Conservation (phyloP, 768 basidiomycete genomes). For the Podaxis sp. region DNA sequence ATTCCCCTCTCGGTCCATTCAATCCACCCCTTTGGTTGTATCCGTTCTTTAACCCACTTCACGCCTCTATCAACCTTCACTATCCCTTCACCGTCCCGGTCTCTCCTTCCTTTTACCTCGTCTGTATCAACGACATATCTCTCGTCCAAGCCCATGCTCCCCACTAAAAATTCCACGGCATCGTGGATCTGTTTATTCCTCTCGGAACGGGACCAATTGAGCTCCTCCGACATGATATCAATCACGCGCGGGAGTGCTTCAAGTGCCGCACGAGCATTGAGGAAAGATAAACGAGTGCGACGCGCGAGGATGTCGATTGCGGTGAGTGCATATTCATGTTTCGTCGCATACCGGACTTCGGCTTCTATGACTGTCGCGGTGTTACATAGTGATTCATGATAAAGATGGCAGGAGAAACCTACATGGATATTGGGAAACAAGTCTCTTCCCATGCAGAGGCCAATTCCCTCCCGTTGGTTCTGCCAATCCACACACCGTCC, state of each 20-base stretch:
- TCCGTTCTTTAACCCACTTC: constrained; percentile 25
- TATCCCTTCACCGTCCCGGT: neutral
- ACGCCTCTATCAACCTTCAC: neutral
- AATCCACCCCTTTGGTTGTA: constrained; percentile 15
- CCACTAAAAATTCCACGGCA: constrained; percentile 69
- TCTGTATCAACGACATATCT: constrained; percentile 34
- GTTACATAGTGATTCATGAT: neutral
- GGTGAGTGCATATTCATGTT: constrained; percentile 90
- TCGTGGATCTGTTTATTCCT: constrained; percentile 56
- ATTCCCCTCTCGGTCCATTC: constrained; percentile 18
- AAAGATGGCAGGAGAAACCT: constrained; percentile 22
- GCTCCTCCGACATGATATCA: constrained; percentile 87
- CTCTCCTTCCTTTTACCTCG: constrained; percentile 14
- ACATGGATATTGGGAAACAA: constrained; percentile 78
- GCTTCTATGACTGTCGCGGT: constrained; percentile 73
- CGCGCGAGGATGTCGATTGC: constrained; percentile 92
- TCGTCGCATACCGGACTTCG: constrained; percentile 86
- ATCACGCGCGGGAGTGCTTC: constrained; percentile 84
- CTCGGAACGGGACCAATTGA: constrained; percentile 68
- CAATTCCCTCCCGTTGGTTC: constrained; percentile 73
- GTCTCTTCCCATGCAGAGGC: constrained; percentile 83
- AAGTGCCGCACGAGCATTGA: constrained; percentile 84
- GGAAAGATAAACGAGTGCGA: constrained; percentile 87
- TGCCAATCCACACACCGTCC: constrained; percentile 86
- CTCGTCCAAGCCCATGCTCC: constrained; percentile 81